These are phyloP conservation scores for Metrosideros polymorpha DNA, from an alignment of 441 rosid species.

Conservation along the genomic window DNA sequence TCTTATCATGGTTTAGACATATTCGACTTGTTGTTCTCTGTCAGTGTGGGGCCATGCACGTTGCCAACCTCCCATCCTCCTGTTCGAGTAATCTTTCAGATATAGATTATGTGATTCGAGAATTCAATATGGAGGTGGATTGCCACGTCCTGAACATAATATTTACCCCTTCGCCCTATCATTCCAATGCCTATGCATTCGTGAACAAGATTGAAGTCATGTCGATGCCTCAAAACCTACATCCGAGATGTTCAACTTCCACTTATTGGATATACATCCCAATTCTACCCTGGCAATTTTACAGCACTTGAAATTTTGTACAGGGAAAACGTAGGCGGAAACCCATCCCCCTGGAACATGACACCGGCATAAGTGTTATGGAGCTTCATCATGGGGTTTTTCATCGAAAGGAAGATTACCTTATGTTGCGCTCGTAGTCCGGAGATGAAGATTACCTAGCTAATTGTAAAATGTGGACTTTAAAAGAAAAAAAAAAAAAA, in stretches of 20 bases:
- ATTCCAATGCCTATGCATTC: conserved; percentile 12
- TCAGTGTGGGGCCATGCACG: conserved; percentile 7
- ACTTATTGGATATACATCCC: background rate
- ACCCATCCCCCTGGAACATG: background rate
- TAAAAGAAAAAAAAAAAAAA: too few relatives aligned
- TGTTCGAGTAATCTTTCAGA: background rate
- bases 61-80: background rate
- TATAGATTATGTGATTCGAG: background rate
- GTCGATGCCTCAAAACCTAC: conserved; percentile 7
- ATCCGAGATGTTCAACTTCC: background rate
- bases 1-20: background rate
- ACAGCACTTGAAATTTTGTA: conserved; percentile 6
- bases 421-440: too few relatives aligned
- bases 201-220: conserved; percentile 16
- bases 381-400: too few relatives aligned
- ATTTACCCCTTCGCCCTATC: conserved; percentile 3
- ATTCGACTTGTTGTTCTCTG: conserved; percentile 2
- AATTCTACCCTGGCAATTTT: background rate
- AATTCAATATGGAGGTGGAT: background rate
- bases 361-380: background rate
- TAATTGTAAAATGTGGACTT: too few relatives aligned
- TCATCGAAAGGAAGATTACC: too few relatives aligned
- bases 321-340: conserved; percentile 4
- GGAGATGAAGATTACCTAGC: too few relatives aligned
- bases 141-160: conserved; percentile 5